Base-by-base conservation (phyloP, 2,329 filamentous ascomycete genomes). In the Diaporthe eres region DNA sequence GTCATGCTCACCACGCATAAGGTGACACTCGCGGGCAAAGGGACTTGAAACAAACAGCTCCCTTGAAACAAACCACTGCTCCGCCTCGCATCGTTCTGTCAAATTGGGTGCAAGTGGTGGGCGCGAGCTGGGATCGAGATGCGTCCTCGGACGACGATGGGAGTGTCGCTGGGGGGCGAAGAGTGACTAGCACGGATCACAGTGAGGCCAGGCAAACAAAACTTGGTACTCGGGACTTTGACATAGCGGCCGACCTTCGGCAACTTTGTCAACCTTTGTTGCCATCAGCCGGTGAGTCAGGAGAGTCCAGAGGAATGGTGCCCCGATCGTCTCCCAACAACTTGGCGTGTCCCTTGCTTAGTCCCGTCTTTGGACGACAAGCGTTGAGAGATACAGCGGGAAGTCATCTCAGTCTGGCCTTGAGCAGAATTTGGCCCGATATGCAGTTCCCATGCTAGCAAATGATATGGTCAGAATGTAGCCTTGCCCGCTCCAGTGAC, bases 41-140 rank as follows among this genome's bases (percentile, higher is more conserved):
- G 28, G 44, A 39, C 44, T 28, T 74, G 74, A 74, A 74, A 74
- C 74, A n/a, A 74, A 70, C 19, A 31, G 42, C 19, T 53, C 55
- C 55, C 61, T 71, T 76, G 74, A 76, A 76, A 76, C 74, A 76
- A 71, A 61, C 53, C 47, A 39, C 70, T 49, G 55, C 70, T 72
- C 57, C 42, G 25, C 34, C 57, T 61, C 71, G 57, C 57, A 72
- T 61, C 31, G 10, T n/a, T 72, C 42, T 61, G 9, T 51, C 71
- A 44, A 19, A 53, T 68, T 68, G 47, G 71, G 57, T 4, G 44
- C 34, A 51, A 53, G 58, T 37, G 71, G 31, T 51, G 58, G 44
- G 9, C 44, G 47, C n/a, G 31, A 47, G 57, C 55, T 39, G 71
- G 8, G 55, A 37, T 72, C 71, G 42, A 72, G 71, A 60, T 42